These are phyloP conservation scores for Solanum rostratum DNA, from an alignment of 257 asterid species.

Conservation along the genomic window DNA sequence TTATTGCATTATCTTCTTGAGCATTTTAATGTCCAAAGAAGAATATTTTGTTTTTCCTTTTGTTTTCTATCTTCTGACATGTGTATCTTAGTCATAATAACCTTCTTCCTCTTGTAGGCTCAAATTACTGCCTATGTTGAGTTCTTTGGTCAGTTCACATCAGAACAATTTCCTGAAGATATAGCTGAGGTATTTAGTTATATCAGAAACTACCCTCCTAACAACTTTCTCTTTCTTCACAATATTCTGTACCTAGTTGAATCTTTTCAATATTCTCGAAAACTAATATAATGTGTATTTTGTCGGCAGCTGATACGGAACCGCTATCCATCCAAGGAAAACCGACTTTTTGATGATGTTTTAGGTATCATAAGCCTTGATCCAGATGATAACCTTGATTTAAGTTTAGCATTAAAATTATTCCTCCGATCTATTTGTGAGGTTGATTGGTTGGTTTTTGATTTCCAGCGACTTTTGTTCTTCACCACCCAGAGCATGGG, in stretches of 20 bases:
- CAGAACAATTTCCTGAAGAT: constrained; percentile 94
- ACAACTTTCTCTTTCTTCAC: not conserved
- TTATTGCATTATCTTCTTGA: not conserved
- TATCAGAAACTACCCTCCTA: not conserved
- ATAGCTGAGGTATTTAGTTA: constrained; percentile 70
- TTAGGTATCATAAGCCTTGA: constrained; percentile 41
- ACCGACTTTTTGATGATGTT: constrained; percentile 88
- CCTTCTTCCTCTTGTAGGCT: constrained; percentile 33
- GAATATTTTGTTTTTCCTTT: not conserved
- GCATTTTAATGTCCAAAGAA: not conserved
- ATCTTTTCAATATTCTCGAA: not conserved
- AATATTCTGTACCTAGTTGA: not conserved
- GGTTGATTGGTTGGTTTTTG: not conserved
- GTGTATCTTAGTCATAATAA: not conserved
- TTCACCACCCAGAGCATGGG: constrained; percentile 99
- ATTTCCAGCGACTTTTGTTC: constrained; percentile 86
- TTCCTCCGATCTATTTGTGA: not conserved
- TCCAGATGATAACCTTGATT: not conserved
- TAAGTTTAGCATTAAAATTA: not conserved
- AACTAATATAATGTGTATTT: not conserved
- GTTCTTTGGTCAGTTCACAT: constrained; percentile 91
- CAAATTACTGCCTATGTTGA: constrained; percentile 87
- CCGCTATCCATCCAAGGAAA: constrained; percentile 79
- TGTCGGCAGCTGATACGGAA: constrained; percentile 73
- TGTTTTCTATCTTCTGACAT: not conserved